Evolutionary conservation across 148 eudicot species (phyloP).

Genomic region (Limonium bicolor): DNA sequence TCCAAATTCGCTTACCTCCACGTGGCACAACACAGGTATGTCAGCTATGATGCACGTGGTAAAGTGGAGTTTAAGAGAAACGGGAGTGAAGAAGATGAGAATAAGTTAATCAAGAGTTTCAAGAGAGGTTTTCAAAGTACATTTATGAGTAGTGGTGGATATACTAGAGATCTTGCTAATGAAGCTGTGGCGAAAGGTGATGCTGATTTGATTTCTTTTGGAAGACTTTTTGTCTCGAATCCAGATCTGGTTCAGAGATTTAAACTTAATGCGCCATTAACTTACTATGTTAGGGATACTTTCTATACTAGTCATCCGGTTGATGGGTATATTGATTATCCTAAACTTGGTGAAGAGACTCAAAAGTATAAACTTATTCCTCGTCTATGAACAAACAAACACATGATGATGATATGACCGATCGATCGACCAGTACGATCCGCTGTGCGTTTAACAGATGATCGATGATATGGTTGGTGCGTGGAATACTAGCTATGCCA

Average conservation of each 20-base stretch:
- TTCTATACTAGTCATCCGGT: slow-evolving; percentile 29
- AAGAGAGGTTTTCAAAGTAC: slow-evolving; percentile 43
- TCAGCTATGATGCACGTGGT: too few species aligned
- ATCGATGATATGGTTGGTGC: too few species aligned
- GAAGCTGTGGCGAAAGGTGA: slow-evolving; percentile 51
- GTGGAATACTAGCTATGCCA: too few species aligned
- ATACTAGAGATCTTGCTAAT: slow-evolving; percentile 35
- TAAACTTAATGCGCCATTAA: slow-evolving; percentile 47
- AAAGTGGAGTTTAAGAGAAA: slow-evolving; percentile 49
- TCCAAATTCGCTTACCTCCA: slow-evolving; percentile 38
- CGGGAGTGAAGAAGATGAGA: slow-evolving; percentile 36
- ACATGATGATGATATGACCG: too few species aligned
- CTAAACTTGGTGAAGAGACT: neutral
- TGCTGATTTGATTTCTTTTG: slow-evolving; percentile 68
- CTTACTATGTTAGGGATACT: slow-evolving; percentile 31
- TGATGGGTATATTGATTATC: slow-evolving; percentile 7
- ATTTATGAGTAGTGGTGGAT: slow-evolving; percentile 61
- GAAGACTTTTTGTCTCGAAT: slow-evolving; percentile 56
- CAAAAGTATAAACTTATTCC: too few species aligned
- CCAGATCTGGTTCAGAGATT: slow-evolving; percentile 71
- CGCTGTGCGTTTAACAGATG: too few species aligned
- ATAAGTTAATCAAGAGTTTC: slow-evolving; percentile 27
- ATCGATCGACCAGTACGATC: too few species aligned
- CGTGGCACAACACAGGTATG: too few species aligned
- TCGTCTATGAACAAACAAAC: too few species aligned